Evolutionary conservation across 2,329 filamentous ascomycete genomes (phyloP).

Genomic region (Neofusicoccum kwambonambiense): DNA sequence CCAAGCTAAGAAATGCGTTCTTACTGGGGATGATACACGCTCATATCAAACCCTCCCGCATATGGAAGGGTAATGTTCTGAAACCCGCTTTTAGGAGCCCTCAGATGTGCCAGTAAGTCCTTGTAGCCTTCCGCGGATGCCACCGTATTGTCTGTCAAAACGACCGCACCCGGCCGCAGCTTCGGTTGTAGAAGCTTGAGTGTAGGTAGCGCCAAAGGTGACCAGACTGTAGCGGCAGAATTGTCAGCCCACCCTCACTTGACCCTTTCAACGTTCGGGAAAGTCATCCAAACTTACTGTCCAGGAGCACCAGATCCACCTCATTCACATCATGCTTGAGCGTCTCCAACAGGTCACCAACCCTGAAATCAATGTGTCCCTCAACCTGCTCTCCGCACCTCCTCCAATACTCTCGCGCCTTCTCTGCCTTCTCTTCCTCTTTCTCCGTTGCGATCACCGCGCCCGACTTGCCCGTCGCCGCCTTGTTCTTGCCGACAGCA

Average conservation of each 20-base stretch:
- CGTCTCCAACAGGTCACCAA: slow-evolving; percentile 59
- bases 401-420: slow-evolving; percentile 53
- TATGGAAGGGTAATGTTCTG: slow-evolving; percentile 51
- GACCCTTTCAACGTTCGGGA: too few species aligned
- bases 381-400: slow-evolving; percentile 51
- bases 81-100: slow-evolving; percentile 50
- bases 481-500: slow-evolving; percentile 24
- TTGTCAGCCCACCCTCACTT: background rate
- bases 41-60: slow-evolving; percentile 49
- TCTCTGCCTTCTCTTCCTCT: slow-evolving; percentile 53
- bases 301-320: slow-evolving; percentile 59
- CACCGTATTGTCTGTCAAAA: slow-evolving; percentile 53
- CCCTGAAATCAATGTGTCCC: slow-evolving; percentile 55
- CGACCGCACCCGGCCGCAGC: slow-evolving; percentile 48
- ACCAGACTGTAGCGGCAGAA: slow-evolving; percentile 49
- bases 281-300: slow-evolving; percentile 51
- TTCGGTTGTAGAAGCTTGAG: slow-evolving; percentile 48
- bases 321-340: slow-evolving; percentile 49
- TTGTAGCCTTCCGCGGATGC: slow-evolving; percentile 42
- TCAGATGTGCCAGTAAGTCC: slow-evolving; percentile 50
- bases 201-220: slow-evolving; percentile 53
- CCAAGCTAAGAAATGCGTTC: too few species aligned
- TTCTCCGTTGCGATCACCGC: slow-evolving; percentile 62
- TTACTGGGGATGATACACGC: slow-evolving; percentile 19
- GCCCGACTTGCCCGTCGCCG: slow-evolving; percentile 49